Conservation (phyloP, 495 filamentous ascomycete genomes). For the Xylaria cubensis region DNA sequence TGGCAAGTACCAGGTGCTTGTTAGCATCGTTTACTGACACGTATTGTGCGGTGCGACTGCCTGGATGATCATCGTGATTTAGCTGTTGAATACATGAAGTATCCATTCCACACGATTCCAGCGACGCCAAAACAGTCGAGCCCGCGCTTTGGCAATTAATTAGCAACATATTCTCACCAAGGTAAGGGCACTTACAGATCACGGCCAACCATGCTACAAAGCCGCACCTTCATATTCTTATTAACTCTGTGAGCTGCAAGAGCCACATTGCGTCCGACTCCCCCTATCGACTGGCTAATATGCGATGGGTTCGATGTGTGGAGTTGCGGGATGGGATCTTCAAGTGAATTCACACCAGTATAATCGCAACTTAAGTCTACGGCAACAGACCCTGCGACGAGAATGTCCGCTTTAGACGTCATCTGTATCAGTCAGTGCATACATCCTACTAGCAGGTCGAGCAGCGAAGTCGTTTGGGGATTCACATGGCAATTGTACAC, state of each 20-base stretch:
- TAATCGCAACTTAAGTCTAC: slow-evolving; percentile 88
- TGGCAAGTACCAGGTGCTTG: slow-evolving; percentile 82
- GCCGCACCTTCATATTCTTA: slow-evolving; percentile 54
- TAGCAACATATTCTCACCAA: neutral
- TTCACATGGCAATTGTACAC: neutral
- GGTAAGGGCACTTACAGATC: slow-evolving; percentile 60
- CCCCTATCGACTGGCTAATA: slow-evolving; percentile 83
- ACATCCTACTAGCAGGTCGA: neutral
- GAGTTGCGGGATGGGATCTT: slow-evolving; percentile 55
- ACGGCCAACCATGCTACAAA: slow-evolving; percentile 79
- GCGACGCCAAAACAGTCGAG: slow-evolving; percentile 65
- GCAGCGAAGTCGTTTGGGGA: neutral
- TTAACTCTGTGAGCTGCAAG: slow-evolving; percentile 69
- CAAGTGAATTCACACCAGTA: slow-evolving; percentile 48
- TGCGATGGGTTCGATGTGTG: slow-evolving; percentile 87
- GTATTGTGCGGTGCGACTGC: slow-evolving; percentile 82
- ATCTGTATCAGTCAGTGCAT: slow-evolving; percentile 34
- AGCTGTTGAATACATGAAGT: slow-evolving; percentile 66
- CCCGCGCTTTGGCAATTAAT: slow-evolving; percentile 58
- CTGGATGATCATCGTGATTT: slow-evolving; percentile 51
- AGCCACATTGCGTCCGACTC: slow-evolving; percentile 95
- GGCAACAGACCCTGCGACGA: slow-evolving; percentile 89
- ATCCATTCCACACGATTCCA: slow-evolving; percentile 68
- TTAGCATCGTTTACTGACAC: slow-evolving; percentile 84
- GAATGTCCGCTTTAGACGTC: slow-evolving; percentile 60